Evolutionary conservation across 371 early-diverging fungal genomes (phyloP), one percentile per base, ranked within the genome.

Genomic region (Umbelopsis sp.): DNA sequence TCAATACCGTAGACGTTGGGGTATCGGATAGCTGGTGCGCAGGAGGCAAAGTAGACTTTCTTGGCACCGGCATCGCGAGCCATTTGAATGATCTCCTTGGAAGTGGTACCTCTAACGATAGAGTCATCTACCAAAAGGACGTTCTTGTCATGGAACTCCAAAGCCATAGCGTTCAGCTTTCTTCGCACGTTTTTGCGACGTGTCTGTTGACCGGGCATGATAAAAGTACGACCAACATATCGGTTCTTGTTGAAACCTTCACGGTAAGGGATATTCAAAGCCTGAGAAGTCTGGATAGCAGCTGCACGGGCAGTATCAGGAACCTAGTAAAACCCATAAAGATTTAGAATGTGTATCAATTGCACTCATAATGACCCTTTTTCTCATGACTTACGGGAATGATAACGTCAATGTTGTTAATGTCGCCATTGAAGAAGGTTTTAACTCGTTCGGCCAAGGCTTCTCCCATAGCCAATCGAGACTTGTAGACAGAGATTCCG

Each of bases 1-100:
- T 99, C 98, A 80, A 99, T 99, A 71, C 99, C 99, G 74, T 99
- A 99, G 20, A 99, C 99, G 78, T 99, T 99, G 66, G 97, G 97
- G 86, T 85, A 94, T 82, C 94, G 84, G 67, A 99, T 93, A 57
- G 97, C 92, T 41, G 99, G 99, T 0, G 99, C 94, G 65, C 97
- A 97, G 2, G 96, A 96, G 4, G 99, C 99, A 83, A 99, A 95
- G 78, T 97, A 97, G 10, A 99, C 99, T 79, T 97, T 97, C 71
- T 93, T 93, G 18, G 99, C 99, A 67, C 99, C 99, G 48, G 94
- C 93, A 53, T 98, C 99, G 35, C 98, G 90, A 12, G 99, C 99
- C 99, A 99, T 99, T 74, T 93, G 92, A 48, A 99, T 91, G 77
- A 99, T 99, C 81, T 99, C 98, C 67, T 91, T 91, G 20, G 97